phyloP scores from a whole-genome alignment of 345 rosid species.

The Citrus cavaleriei region DNA sequence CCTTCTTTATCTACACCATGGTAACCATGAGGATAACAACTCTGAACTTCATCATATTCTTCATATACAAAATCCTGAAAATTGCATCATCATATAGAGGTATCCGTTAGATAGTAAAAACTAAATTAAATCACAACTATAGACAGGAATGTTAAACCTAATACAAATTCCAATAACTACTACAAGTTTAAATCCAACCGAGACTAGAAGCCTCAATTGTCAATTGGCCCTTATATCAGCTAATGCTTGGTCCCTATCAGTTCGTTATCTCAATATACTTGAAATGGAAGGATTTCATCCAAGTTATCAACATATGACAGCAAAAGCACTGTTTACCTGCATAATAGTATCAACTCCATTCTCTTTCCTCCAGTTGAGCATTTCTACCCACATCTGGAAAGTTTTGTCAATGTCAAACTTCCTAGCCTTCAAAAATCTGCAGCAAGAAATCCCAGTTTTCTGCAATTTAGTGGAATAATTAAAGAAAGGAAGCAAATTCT shows the following conservation, averaged over 20 bases:
- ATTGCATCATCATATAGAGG: slow-evolving; percentile 5
- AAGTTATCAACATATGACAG: slow-evolving; percentile 1
- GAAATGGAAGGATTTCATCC: not conserved
- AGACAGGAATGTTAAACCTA: not conserved
- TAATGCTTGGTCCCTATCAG: slow-evolving; percentile 9
- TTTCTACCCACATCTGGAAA: slow-evolving; percentile 85
- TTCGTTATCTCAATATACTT: not conserved
- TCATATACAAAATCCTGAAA: slow-evolving; percentile 82
- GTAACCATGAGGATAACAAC: slow-evolving; percentile 89
- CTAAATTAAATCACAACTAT: not conserved
- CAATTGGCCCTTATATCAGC: slow-evolving; percentile 1
- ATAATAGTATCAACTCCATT: slow-evolving; percentile 63
- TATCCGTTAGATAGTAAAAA: slow-evolving; percentile 4
- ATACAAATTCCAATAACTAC: slow-evolving; percentile 7
- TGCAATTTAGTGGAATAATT: not conserved
- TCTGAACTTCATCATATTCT: slow-evolving; percentile 76
- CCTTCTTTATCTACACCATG: slow-evolving; percentile 95
- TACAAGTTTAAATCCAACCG: not conserved
- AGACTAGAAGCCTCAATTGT: not conserved
- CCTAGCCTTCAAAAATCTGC: slow-evolving; percentile 89
- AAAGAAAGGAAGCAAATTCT: not conserved
- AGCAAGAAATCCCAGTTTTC: slow-evolving; percentile 5
- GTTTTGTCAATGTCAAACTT: slow-evolving; percentile 79
- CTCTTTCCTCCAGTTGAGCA: slow-evolving; percentile 92
- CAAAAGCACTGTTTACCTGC: slow-evolving; percentile 47